phyloP scores from a whole-genome alignment of 1,139 yeast species.

The Suhomyces bolitotheri region DNA sequence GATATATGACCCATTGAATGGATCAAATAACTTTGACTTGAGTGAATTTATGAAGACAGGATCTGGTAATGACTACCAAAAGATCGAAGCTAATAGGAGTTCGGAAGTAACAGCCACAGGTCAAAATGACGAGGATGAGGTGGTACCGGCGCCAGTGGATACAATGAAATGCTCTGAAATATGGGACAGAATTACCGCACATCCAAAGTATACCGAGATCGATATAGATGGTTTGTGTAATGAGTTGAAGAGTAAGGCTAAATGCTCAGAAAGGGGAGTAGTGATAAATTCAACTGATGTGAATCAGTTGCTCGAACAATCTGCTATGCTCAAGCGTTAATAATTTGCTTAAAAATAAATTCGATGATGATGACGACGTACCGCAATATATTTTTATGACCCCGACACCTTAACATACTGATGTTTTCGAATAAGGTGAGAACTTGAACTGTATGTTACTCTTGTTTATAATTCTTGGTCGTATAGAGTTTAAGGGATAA shows the following conservation, averaged over 20 bases:
- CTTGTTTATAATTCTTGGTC: no score
- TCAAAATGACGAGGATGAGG: slow-evolving; percentile 33
- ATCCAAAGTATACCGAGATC: slow-evolving; percentile 88
- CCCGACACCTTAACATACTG: no score
- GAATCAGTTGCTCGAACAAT: slow-evolving; percentile 55
- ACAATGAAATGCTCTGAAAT: slow-evolving; percentile 79
- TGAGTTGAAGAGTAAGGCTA: slow-evolving; percentile 90
- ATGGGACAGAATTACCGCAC: slow-evolving; percentile 94
- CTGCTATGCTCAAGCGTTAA: slow-evolving; percentile 26
- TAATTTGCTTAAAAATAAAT: no score
- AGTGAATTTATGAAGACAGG: slow-evolving; percentile 36
- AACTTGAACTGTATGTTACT: no score
- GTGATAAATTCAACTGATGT: slow-evolving; percentile 82
- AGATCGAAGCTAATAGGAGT: no score
- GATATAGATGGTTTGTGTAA: slow-evolving; percentile 91
- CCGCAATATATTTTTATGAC: no score
- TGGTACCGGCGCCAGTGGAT: slow-evolving; percentile 56
- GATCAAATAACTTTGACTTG: slow-evolving; percentile 33
- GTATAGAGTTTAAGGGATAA: no score
- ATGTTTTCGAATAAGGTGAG: no score
- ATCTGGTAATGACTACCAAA: slow-evolving; percentile 1
- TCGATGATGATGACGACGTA: no score
- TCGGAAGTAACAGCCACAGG: slow-evolving; percentile 4
- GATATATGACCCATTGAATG: slow-evolving; percentile 60
- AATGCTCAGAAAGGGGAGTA: slow-evolving; percentile 90